Base-by-base conservation (phyloP, 257 asterid species). In the Misopates orontium region DNA sequence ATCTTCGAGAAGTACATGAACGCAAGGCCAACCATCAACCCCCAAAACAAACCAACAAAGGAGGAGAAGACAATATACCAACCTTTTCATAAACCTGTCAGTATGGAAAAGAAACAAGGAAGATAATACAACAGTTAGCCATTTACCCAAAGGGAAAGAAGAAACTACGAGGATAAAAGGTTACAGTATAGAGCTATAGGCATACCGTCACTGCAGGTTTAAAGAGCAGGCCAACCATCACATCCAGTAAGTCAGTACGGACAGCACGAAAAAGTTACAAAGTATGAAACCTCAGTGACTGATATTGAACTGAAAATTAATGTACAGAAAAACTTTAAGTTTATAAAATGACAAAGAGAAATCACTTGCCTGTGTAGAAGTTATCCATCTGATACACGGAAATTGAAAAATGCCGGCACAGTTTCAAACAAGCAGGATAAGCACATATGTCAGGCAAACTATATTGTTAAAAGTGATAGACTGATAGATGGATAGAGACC, bases 71-170 rank as follows among this genome's bases (percentile, higher is more conserved):
- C n/a, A n/a, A 42, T 22, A 49, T 49, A 48, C 71, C 18, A 41
- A 83, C 94, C 96, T 88, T 88, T 66, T 85, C 87, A 62, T 85
- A 88, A 58, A 88, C 96, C 96, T 85, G 93, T 56, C 44, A 39
- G 67, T 21, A 60, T 28, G 66, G 25, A 64, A 66, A 49, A 50
- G 65, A 77, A 73, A 75, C 55, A 58, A 50, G 49, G 44, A 64
- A 52, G 21, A 64, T 0, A 40, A 72, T 67, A 44, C 11, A 80
- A 68, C 63, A 62, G 72, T 78, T 62, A 71, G 66, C 52, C 41
- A 60, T 48, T 52, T n/a, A n/a, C 32, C 64, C 36, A 57, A 41
- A 50, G n/a, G n/a, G n/a, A 22, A 1, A 66, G 50, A 66, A 41
- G 48, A 64, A 60, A 68, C n/a, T n/a, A n/a, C n/a, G n/a, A 41